Conservation (phyloP, 805 yeast species). For the Teunomyces cretensis region DNA sequence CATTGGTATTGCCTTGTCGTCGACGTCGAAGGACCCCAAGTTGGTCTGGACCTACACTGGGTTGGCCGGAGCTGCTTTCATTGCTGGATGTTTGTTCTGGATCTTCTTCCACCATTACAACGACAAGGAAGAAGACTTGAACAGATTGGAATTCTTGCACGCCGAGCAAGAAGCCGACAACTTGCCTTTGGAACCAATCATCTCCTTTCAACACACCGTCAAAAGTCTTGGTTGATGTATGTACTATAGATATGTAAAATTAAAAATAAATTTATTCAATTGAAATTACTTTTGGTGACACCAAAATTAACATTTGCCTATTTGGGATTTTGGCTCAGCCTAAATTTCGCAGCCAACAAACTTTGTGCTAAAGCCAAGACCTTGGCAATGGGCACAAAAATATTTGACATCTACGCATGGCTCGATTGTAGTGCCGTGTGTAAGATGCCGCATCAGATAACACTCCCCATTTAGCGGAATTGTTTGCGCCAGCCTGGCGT, state of each 20-base stretch:
- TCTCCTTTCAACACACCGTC: constrained; percentile 16
- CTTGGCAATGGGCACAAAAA: background rate
- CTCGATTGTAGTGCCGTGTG: background rate
- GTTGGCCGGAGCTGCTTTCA: constrained; percentile 55
- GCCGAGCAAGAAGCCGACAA: constrained; percentile 10
- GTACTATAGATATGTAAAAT: background rate
- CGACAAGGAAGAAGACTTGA: constrained; percentile 55
- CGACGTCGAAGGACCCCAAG: constrained; percentile 68
- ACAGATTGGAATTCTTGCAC: constrained; percentile 44
- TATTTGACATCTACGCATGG: background rate
- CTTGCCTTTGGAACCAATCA: constrained; percentile 9
- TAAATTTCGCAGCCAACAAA: background rate
- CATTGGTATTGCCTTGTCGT: constrained; percentile 67
- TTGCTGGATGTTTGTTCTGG: constrained; percentile 66
- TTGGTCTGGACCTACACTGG: constrained; percentile 69
- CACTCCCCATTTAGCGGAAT: no score
- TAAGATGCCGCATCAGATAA: background rate
- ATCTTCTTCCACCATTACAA: constrained; percentile 54
- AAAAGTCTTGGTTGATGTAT: constrained; percentile 12
- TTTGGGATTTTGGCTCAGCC: background rate
- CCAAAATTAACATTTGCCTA: no score
- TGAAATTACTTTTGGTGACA: no score
- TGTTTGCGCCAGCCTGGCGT: no score
- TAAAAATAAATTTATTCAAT: background rate
- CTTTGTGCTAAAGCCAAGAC: background rate